phyloP scores from a whole-genome alignment of 768 basidiomycete genomes.

The Lyophyllum semitale region DNA sequence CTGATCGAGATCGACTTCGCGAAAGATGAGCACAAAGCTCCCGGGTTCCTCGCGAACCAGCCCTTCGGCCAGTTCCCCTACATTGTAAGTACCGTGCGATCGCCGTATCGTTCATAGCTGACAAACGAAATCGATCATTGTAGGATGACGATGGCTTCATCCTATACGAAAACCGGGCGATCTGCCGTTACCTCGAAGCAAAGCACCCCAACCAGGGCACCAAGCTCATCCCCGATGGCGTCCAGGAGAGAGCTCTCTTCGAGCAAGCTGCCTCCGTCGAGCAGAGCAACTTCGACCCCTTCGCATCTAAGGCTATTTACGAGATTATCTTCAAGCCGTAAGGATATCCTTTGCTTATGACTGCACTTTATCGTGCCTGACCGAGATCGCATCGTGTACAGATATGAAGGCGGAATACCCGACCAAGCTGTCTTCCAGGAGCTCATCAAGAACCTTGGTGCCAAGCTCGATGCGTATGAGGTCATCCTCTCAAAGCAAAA shows the following conservation, averaged over 20 bases:
- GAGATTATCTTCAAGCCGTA: constrained; percentile 60
- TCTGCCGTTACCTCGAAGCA: constrained; percentile 57
- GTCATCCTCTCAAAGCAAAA: no score
- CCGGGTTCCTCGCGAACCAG: no score
- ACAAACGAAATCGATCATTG: neutral
- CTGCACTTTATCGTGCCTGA: neutral
- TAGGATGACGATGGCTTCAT: constrained; percentile 56
- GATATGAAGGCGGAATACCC: constrained; percentile 6
- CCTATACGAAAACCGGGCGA: no score
- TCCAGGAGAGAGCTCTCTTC: constrained; percentile 40
- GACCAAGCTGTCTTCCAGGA: no score
- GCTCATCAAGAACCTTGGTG: no score
- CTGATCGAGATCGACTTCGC: constrained; percentile 43
- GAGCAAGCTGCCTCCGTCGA: constrained; percentile 56
- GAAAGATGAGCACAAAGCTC: constrained; percentile 47
- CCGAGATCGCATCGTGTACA: neutral
- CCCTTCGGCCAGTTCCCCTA: constrained; percentile 69
- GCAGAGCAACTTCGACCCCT: no score
- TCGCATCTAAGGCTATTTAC: constrained; percentile 34
- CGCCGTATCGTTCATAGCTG: neutral
- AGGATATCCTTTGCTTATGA: no score
- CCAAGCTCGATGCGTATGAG: no score
- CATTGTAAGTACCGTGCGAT: constrained; percentile 39
- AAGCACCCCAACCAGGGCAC: constrained; percentile 57
- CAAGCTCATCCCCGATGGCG: constrained; percentile 48